Conservation (phyloP, 306 rosid species). For the Quercus glauca region DNA sequence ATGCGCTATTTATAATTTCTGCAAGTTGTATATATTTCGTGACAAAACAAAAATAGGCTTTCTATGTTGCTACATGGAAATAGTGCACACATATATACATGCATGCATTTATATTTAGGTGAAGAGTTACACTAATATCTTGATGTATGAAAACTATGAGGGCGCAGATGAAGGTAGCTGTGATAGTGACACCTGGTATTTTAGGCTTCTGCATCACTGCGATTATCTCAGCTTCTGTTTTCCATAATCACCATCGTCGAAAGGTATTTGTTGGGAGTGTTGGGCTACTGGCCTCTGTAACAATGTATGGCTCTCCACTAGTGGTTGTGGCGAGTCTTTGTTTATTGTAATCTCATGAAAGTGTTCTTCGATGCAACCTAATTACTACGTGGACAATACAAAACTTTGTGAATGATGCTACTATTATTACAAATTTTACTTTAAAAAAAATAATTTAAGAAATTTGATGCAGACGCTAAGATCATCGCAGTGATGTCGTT, state of each 20-base stretch:
- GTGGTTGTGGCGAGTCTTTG: constrained; percentile 57
- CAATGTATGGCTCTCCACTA: constrained; percentile 75
- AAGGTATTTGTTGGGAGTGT: constrained; percentile 68
- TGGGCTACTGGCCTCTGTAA: constrained; percentile 49
- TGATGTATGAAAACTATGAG: background rate
- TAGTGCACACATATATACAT: background rate
- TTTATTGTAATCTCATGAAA: background rate
- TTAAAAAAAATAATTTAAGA: too few relatives aligned
- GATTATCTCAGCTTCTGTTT: constrained; percentile 40
- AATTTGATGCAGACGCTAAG: too few relatives aligned
- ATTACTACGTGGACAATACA: background rate
- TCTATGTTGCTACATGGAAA: too few relatives aligned
- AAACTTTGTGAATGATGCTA: too few relatives aligned
- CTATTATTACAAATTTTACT: too few relatives aligned
- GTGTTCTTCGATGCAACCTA: background rate
- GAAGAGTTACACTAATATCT: background rate
- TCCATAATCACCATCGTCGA: constrained; percentile 46
- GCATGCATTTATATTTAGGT: background rate
- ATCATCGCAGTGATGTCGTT: too few relatives aligned
- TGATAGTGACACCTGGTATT: constrained; percentile 32
- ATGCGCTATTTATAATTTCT: background rate
- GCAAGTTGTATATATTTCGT: background rate
- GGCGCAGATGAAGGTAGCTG: constrained; percentile 52
- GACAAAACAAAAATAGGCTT: too few relatives aligned
- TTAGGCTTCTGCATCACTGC: constrained; percentile 36